Conservation (phyloP, 805 yeast species). For the Ogataea pignaliae region DNA sequence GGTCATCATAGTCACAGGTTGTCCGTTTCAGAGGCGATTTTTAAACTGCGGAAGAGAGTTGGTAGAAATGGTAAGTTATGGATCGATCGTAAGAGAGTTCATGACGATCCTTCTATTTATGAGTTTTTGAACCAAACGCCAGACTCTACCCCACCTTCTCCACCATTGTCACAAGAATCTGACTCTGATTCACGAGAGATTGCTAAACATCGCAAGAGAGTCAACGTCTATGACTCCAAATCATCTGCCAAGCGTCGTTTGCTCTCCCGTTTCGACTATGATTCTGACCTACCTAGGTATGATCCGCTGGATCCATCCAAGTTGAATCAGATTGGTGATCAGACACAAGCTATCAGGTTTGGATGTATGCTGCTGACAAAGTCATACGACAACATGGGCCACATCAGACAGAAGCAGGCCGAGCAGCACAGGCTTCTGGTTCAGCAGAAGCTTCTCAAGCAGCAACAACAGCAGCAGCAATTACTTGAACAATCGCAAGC, state of each 20-base stretch:
- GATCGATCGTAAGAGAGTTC: conserved; percentile 63
- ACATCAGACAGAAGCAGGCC: conserved; percentile 62
- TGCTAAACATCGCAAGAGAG: conserved; percentile 13
- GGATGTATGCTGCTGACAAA: conserved; percentile 88
- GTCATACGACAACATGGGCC: conserved; percentile 82
- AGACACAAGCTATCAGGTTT: conserved; percentile 84
- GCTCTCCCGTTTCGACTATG: conserved; percentile 48
- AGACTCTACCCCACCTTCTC: conserved; percentile 8
- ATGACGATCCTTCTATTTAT: conserved; percentile 16
- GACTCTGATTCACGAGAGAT: conserved; percentile 1
- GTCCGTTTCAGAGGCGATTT: conserved; percentile 44
- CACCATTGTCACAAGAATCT: conserved; percentile 1
- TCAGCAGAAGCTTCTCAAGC: conserved; percentile 29
- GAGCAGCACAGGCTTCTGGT: conserved; percentile 29
- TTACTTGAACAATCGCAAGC: background rate
- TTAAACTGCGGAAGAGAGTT: conserved; percentile 65
- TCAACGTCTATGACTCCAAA: conserved; percentile 32
- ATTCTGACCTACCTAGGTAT: conserved; percentile 37
- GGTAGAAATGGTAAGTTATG: conserved; percentile 70
- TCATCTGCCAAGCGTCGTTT: conserved; percentile 34
- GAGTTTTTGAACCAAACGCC: conserved; percentile 9
- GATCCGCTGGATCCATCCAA: conserved; percentile 76
- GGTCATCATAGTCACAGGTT: conserved; percentile 14
- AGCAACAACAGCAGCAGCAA: conserved; percentile 32
- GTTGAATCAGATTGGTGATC: conserved; percentile 76